Evolutionary conservation across 176 grass and related monocot genomes (phyloP).

Genomic region (Tillandsia fasciculata): DNA sequence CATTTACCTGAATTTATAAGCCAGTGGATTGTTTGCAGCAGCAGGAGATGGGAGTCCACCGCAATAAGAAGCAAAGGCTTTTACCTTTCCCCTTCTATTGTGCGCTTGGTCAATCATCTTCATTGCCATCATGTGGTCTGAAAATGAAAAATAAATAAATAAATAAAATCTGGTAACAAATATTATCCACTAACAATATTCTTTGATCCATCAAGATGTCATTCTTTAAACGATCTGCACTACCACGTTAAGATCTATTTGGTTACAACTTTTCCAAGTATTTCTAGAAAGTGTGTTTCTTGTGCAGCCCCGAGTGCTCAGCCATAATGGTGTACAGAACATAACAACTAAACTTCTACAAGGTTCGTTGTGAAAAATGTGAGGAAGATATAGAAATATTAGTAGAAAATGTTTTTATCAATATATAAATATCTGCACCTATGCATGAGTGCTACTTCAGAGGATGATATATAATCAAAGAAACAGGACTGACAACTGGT

Average conservation of each 20-base stretch:
- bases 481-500: not conserved
- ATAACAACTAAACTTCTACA: too few relatives aligned
- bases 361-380: not conserved
- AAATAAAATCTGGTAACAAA: not conserved
- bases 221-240: too few relatives aligned
- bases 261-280: too few relatives aligned
- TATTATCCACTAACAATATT: not conserved
- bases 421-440: not conserved
- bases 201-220: too few relatives aligned
- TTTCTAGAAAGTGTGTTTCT: too few relatives aligned
- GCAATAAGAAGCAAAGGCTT: slow-evolving; percentile 85
- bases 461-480: not conserved
- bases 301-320: too few relatives aligned
- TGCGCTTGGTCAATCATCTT: slow-evolving; percentile 97
- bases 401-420: not conserved
- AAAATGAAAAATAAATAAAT: slow-evolving; percentile 10
- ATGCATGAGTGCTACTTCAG: not conserved
- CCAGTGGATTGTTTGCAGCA: slow-evolving; percentile 86
- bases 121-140: slow-evolving; percentile 98
- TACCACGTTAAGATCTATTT: too few relatives aligned
- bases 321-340: too few relatives aligned
- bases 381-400: not conserved
- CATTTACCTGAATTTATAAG: slow-evolving; percentile 86
- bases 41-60: slow-evolving; percentile 93
- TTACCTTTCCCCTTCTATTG: slow-evolving; percentile 53